Conservation (phyloP, 129 eudicot species). For the Lonicera japonica region DNA sequence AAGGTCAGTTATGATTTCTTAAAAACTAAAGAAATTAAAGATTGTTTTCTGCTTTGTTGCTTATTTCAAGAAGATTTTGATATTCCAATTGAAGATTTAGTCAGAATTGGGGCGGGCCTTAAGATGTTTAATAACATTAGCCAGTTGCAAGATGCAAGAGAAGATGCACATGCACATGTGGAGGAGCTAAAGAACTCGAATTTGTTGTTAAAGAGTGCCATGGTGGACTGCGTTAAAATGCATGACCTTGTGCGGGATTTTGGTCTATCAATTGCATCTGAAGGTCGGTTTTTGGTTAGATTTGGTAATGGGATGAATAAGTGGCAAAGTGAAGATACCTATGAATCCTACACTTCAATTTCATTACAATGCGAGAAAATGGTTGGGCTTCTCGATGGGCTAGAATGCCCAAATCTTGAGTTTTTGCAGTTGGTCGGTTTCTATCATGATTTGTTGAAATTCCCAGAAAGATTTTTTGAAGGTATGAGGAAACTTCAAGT, state of each 20-base stretch:
- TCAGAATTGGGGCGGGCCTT: slow-evolving; percentile 12
- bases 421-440: not conserved
- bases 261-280: slow-evolving; percentile 12
- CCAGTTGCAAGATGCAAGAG: slow-evolving; percentile 4
- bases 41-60: not conserved
- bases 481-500: slow-evolving; percentile 14
- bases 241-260: slow-evolving; percentile 28
- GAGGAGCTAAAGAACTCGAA: slow-evolving; percentile 4
- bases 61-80: slow-evolving; percentile 6
- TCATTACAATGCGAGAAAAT: not conserved
- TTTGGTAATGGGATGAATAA: not conserved
- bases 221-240: slow-evolving; percentile 8
- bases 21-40: not conserved
- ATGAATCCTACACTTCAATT: slow-evolving; percentile 2
- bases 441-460: not conserved
- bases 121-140: not conserved
- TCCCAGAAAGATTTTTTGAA: slow-evolving; percentile 5
- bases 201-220: slow-evolving; percentile 4
- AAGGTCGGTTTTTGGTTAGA: slow-evolving; percentile 1
- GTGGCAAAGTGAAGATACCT: not conserved
- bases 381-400: not conserved
- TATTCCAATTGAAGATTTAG: slow-evolving; percentile 9
- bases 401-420: slow-evolving; percentile 16
- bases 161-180: not conserved
- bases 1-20: not conserved